These are phyloP conservation scores for Trichophyton equinum DNA, from an alignment of 2,329 filamentous ascomycete species.

Conservation along the genomic window DNA sequence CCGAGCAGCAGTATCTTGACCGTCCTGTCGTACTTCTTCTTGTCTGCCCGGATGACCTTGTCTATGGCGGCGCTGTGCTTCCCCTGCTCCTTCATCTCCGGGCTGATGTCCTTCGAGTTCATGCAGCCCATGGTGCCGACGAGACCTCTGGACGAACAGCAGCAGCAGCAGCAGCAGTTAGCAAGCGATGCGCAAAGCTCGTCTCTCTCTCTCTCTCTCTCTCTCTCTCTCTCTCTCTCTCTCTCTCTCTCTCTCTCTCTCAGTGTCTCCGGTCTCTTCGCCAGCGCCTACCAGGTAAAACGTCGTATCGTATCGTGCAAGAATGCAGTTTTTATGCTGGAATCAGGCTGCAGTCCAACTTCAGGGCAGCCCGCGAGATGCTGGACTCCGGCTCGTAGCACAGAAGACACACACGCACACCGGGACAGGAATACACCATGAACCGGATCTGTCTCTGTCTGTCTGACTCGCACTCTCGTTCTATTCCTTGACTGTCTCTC, in stretches of 20 bases:
- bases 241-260: too few relatives aligned
- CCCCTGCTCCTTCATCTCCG: conserved; percentile 30
- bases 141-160: background rate
- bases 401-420: background rate
- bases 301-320: too few relatives aligned
- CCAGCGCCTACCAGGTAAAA: too few relatives aligned
- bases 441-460: background rate
- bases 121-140: conserved; percentile 32
- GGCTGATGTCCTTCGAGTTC: conserved; percentile 29
- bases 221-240: too few relatives aligned
- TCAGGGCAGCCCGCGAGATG: too few relatives aligned
- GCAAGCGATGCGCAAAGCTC: background rate
- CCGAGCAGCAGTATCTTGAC: conserved; percentile 90
- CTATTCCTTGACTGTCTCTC: background rate
- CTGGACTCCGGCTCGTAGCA: background rate
- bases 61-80: conserved; percentile 58
- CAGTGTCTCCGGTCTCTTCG: background rate
- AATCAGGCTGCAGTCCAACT: too few relatives aligned
- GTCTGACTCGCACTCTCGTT: background rate
- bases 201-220: too few relatives aligned
- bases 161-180: background rate
- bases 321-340: too few relatives aligned
- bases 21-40: conserved; percentile 72
- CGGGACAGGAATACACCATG: background rate
- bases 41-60: conserved; percentile 69